A percentile compares a stretch with the other conserved stretches of the same genome.
These are phyloP conservation scores for Aspergillus leporis DNA, from an alignment of 495 filamentous ascomycete genomes.

Conservation along the genomic window DNA sequence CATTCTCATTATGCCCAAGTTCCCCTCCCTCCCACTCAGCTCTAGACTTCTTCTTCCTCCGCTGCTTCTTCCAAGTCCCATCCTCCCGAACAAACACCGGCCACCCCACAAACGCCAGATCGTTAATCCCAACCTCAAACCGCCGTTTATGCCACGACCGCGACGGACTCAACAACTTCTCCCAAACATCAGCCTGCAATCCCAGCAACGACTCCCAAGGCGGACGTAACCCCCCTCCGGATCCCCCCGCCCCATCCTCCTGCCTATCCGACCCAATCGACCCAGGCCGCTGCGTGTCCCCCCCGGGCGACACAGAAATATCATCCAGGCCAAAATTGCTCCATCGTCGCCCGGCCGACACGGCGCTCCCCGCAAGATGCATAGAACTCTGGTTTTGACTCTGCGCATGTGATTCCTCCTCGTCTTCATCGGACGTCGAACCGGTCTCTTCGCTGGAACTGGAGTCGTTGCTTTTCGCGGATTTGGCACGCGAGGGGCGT, in stretches of 20 bases:
- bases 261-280: slow-evolving; percentile 48
- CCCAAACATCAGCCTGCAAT: slow-evolving; percentile 73
- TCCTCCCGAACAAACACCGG: slow-evolving; percentile 86
- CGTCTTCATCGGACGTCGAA: slow-evolving; percentile 51
- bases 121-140: slow-evolving; percentile 85
- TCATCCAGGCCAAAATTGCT: slow-evolving; percentile 45
- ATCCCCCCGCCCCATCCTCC: slow-evolving; percentile 50
- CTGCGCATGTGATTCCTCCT: slow-evolving; percentile 38
- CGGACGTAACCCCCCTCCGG: slow-evolving; percentile 42
- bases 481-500: slow-evolving; percentile 36
- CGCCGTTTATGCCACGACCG: slow-evolving; percentile 79
- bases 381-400: slow-evolving; percentile 11
- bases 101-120: slow-evolving; percentile 80
- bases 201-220: slow-evolving; percentile 81
- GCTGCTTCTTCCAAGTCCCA: slow-evolving; percentile 81
- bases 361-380: slow-evolving; percentile 23
- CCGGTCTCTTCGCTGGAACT: slow-evolving; percentile 50
- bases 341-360: slow-evolving; percentile 30
- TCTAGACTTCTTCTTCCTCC: slow-evolving; percentile 57
- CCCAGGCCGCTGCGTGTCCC: slow-evolving; percentile 38
- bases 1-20: slow-evolving; percentile 42
- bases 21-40: slow-evolving; percentile 43
- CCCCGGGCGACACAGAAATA: slow-evolving; percentile 32
- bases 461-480: slow-evolving; percentile 39
- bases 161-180: slow-evolving; percentile 79